phyloP scores from a whole-genome alignment of 345 rosid species.

The Capsella bursapastoris region DNA sequence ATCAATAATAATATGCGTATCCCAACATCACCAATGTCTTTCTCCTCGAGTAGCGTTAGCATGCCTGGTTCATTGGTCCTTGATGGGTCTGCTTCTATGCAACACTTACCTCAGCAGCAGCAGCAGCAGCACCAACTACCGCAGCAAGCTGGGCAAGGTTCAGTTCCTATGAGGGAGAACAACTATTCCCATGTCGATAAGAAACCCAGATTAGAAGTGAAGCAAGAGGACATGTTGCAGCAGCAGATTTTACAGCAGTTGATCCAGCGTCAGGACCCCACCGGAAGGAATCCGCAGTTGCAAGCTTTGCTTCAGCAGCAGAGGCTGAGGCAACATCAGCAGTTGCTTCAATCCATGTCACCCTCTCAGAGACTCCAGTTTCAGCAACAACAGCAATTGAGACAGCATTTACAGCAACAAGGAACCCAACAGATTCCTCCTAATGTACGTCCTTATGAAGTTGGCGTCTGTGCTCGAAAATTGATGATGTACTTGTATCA shows the following conservation, averaged over 20 bases:
- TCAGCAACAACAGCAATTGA: slow-evolving; percentile 66
- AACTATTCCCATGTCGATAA: slow-evolving; percentile 50
- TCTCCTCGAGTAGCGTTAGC: slow-evolving; percentile 38
- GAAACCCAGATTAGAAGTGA: slow-evolving; percentile 82
- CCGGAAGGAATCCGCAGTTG: slow-evolving; percentile 68
- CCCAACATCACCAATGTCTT: slow-evolving; percentile 45
- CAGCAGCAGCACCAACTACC: slow-evolving; percentile 26
- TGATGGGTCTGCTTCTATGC: slow-evolving; percentile 43
- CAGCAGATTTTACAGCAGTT: slow-evolving; percentile 81
- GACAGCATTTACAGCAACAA: slow-evolving; percentile 82
- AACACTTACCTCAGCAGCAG: slow-evolving; percentile 27
- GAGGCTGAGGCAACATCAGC: slow-evolving; percentile 60
- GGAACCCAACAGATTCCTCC: slow-evolving; percentile 64
- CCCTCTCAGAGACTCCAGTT: slow-evolving; percentile 81
- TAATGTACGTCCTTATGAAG: slow-evolving; percentile 70
- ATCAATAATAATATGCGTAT: slow-evolving; percentile 36
- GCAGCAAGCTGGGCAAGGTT: slow-evolving; percentile 36
- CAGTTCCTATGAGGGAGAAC: slow-evolving; percentile 36
- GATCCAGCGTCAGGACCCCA: slow-evolving; percentile 73
- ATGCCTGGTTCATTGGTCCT: slow-evolving; percentile 36
- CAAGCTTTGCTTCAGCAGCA: slow-evolving; percentile 79
- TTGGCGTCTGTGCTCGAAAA: slow-evolving; percentile 90
- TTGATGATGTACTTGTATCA: slow-evolving; percentile 95
- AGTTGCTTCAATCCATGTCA: slow-evolving; percentile 81
- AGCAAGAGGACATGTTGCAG: slow-evolving; percentile 83